Percentiles rank a stretch among this genome's conserved stretches.
Evolutionary conservation across 2,329 filamentous ascomycete species (phyloP).

Genomic region (Cercospora zeina): DNA sequence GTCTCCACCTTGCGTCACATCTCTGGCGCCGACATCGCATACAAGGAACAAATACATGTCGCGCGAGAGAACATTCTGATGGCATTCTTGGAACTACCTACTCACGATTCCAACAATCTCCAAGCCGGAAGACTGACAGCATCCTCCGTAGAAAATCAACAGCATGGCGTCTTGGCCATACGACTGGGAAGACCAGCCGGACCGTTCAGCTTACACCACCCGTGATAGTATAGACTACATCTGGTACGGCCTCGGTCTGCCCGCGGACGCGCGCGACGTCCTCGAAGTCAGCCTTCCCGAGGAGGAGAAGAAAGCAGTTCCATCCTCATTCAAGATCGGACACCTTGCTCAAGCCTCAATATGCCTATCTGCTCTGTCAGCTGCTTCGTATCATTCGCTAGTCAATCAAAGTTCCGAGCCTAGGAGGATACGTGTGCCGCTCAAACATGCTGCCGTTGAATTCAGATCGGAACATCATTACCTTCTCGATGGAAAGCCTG

Average conservation of each 20-base stretch:
- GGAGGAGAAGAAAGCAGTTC: slow-evolving; percentile 38
- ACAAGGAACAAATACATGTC: not conserved
- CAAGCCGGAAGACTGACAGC: too few species aligned
- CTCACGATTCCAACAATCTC: too few species aligned
- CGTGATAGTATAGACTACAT: slow-evolving; percentile 38
- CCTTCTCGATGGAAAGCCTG: slow-evolving; percentile 44
- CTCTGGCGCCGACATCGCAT: not conserved
- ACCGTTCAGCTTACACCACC: slow-evolving; percentile 34
- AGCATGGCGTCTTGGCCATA: not conserved
- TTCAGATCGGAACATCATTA: slow-evolving; percentile 58
- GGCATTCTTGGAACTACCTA: too few species aligned
- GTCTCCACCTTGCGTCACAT: not conserved
- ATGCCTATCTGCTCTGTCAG: slow-evolving; percentile 53
- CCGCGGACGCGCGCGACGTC: slow-evolving; percentile 3
- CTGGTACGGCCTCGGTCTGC: slow-evolving; percentile 36
- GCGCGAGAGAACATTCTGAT: not conserved
- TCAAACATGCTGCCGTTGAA: slow-evolving; percentile 53
- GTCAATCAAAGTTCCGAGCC: slow-evolving; percentile 29
- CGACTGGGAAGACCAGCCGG: slow-evolving; percentile 12
- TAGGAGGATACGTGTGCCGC: slow-evolving; percentile 47
- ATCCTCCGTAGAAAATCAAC: not conserved
- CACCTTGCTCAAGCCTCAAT: slow-evolving; percentile 57
- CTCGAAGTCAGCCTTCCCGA: slow-evolving; percentile 27
- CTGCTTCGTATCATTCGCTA: slow-evolving; percentile 48
- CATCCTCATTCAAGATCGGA: slow-evolving; percentile 58